These are phyloP conservation scores for Citrus trifoliata DNA, from an alignment of 345 rosid species.

Conservation along the genomic window DNA sequence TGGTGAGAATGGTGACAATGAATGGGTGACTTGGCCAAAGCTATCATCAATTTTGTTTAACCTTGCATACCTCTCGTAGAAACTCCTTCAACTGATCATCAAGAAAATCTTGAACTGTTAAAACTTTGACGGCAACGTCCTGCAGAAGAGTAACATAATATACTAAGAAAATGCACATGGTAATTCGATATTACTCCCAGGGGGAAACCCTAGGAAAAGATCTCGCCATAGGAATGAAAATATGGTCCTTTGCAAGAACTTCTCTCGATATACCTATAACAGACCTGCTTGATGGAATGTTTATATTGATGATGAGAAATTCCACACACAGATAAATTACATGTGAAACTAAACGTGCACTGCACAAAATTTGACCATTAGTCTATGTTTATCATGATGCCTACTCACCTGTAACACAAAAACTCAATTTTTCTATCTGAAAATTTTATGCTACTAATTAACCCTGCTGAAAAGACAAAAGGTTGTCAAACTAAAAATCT, in stretches of 20 bases:
- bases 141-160: slow-evolving; percentile 25
- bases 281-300: not conserved
- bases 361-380: too few species aligned
- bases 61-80: slow-evolving; percentile 66
- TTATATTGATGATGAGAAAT: not conserved
- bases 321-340: not conserved
- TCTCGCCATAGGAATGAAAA: not conserved
- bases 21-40: not conserved
- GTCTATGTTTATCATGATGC: not conserved
- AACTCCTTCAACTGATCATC: slow-evolving; percentile 92
- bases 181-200: not conserved
- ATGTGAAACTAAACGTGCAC: too few species aligned
- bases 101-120: slow-evolving; percentile 78
- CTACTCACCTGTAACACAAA: not conserved
- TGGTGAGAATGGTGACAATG: not conserved
- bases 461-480: not conserved
- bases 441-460: not conserved
- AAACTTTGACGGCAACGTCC: slow-evolving; percentile 97
- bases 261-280: not conserved
- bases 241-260: not conserved
- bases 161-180: not conserved
- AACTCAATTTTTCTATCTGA: not conserved
- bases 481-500: not conserved
- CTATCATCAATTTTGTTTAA: not conserved
- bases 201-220: not conserved